Base-by-base conservation (phyloP, 2,329 filamentous ascomycete genomes). In the Alternaria triticina region DNA sequence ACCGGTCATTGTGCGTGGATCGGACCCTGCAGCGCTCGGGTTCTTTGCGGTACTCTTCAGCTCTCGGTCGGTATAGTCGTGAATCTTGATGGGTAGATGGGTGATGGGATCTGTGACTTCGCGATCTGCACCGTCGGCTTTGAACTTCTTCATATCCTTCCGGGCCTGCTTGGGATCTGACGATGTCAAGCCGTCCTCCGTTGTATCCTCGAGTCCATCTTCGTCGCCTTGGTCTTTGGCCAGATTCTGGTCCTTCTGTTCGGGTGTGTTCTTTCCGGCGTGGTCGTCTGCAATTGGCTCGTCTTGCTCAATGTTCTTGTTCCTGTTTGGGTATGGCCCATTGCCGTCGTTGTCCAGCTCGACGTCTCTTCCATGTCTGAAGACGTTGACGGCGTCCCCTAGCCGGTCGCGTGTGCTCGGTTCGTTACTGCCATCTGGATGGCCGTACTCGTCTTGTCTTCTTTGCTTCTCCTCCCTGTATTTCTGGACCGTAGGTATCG, bases 61-160 rank as follows among this genome's bases (percentile, higher is more conserved):
- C 56, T 90, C 88, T 43, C 87, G 85, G 27, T 85, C 83, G 0
- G 90, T 91, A 70, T 89, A 89, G 73, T 92, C 90, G 72, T 91
- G 88, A 36, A 92, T 90, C 36, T 80, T 82, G 51, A 92, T 85
- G 2, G 90, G 89, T 3, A 92, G 82, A 77, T 92, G 90, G 2
- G 90, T 93, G 43, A 92, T 85, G 0, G 90, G 90, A 71, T 93
- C 90, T 1, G 90, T 92, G 50, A 92, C 90, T 73, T 90, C 84
- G 62, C 86, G 82, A 61, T 85, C 83, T 25, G 83, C 82, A 28
- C 82, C 79, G 61, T 85, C 82, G 28, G 82, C 79, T 49, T 77
- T 80, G 62, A 78, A 79, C 61, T 85, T 82, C 72, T 86, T 84
- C 81, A 86, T 82, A 12, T 75, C 69, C 73, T 86, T 86, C 43